phyloP scores from a whole-genome alignment of 2,329 filamentous ascomycete species.

The Ophiostoma sp. region DNA sequence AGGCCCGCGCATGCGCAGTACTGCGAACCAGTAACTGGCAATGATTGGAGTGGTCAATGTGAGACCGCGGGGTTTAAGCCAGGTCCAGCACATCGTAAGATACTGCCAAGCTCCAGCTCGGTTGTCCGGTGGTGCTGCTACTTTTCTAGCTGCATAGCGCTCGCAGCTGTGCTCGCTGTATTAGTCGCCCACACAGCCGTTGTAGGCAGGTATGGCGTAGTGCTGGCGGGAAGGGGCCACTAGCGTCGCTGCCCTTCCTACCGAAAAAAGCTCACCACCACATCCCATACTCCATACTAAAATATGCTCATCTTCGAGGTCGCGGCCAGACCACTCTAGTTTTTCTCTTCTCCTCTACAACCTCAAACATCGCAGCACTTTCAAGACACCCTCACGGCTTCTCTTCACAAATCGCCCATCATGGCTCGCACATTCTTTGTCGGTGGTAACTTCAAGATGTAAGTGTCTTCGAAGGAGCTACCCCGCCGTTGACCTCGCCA shows the following conservation, averaged over 20 bases:
- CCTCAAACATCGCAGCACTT: slow-evolving; percentile 5
- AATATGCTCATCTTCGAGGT: not conserved
- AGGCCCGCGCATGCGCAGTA: not conserved
- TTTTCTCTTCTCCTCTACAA: not conserved
- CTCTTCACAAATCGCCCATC: slow-evolving; percentile 40
- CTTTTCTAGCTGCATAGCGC: not conserved
- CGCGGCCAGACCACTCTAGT: not conserved
- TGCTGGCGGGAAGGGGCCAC: slow-evolving; percentile 18
- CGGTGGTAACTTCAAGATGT: slow-evolving; percentile 99
- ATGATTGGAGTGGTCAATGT: not conserved
- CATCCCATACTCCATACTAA: slow-evolving; percentile 4
- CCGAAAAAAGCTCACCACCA: slow-evolving; percentile 23
- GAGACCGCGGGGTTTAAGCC: not conserved
- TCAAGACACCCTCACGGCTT: slow-evolving; percentile 6
- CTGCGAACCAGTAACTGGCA: not conserved
- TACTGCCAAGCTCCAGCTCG: not conserved
- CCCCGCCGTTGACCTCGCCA: slow-evolving; percentile 17
- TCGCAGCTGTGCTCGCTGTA: slow-evolving; percentile 15
- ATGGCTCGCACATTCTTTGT: slow-evolving; percentile 98
- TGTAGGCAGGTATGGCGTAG: slow-evolving; percentile 2
- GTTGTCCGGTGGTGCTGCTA: slow-evolving; percentile 4
- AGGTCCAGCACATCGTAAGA: not conserved
- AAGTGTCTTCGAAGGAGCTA: slow-evolving; percentile 35
- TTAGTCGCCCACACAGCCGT: slow-evolving; percentile 1
- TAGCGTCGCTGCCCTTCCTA: slow-evolving; percentile 15